Evolutionary conservation across 352 stramenopile genomes (phyloP).

Genomic region (Halophytophthora polymorphica): DNA sequence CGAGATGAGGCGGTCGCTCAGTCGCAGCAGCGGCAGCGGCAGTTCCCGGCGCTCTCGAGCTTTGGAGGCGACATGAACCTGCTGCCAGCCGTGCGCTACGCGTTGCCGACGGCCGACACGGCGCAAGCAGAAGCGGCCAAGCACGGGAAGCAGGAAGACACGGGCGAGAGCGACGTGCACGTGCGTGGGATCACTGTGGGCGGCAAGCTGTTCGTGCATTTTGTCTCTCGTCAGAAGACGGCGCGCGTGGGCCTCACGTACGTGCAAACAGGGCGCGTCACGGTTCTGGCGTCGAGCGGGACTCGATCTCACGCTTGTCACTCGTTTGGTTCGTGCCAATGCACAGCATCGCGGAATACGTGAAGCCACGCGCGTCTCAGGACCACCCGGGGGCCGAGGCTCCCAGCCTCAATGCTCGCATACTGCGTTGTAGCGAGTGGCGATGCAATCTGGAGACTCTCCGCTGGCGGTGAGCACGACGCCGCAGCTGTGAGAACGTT

Average conservation of each 20-base stretch:
- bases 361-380: conserved; percentile 15
- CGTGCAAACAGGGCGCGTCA: background rate
- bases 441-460: conserved; percentile 40
- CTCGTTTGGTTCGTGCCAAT: conserved; percentile 3
- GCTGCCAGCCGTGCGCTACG: conserved; percentile 21
- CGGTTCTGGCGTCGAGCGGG: background rate
- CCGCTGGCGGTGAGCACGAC: conserved; percentile 29
- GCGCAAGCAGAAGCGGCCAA: background rate
- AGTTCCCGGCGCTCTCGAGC: conserved; percentile 3
- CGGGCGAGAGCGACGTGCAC: conserved; percentile 16
- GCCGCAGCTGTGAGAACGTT: background rate
- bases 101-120: background rate
- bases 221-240: conserved; percentile 26
- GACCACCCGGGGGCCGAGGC: background rate
- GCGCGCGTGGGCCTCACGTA: conserved; percentile 33
- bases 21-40: background rate
- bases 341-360: conserved; percentile 37
- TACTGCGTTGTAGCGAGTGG: conserved; percentile 22
- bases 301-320: background rate
- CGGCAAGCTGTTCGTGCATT: conserved; percentile 44
- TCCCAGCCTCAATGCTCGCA: background rate
- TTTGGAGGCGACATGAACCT: conserved; percentile 38
- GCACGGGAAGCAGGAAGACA: background rate
- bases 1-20: background rate
- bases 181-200: conserved; percentile 34